Evolutionary conservation across 2,329 filamentous ascomycete species (phyloP), one percentile per base, ranked within the genome.

Genomic region (Xylariaceae sp.): DNA sequence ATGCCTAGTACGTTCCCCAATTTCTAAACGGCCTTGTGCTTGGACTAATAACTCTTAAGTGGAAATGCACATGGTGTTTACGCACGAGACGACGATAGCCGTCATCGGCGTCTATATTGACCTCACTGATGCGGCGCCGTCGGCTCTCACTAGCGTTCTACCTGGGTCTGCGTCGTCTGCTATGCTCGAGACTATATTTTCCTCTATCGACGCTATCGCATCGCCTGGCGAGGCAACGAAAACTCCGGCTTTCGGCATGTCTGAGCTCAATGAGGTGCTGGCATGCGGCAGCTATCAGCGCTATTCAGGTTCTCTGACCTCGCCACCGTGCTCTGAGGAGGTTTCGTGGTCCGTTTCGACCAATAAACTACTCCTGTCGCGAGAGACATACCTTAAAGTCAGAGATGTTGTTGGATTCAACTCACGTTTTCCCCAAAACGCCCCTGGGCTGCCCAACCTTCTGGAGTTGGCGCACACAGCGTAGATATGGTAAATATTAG

Each of bases 21-120:
- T 18, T 6, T 16, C 21, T 7, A 16, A 3, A 8, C 6, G 11
- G 30, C 18, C 23, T 18, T 23, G 6, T 7, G 35, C n/a, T 15
- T 2, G 9, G 23, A 26, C 49, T 50, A 42, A 43, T 63, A 10
- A 10, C 30, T 1, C 13, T 29, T 26, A 5, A 67, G 72, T 82
- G 74, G 80, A 82, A 67, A 76, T 78, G 70, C 83, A 86, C 71
- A 81, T 85, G 75, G 83, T 86, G 33, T 83, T 82, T 65, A 72
- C 79, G 11, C 70, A 73, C 10, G 65, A 63, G 29, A 59, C 67
- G 11, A 64, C 76, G 49, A 71, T 78, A 30, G 74, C 75, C 26
- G 76, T 78, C 54, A 66, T 79, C 29, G 75, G 75, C 42, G 66
- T 72, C 42, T 78, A 76, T 66, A 68, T 78, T 57, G 74, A 76